Evolutionary conservation across 768 basidiomycete species (phyloP), one percentile per base, ranked within the genome.

Genomic region (Suillus bovinus): DNA sequence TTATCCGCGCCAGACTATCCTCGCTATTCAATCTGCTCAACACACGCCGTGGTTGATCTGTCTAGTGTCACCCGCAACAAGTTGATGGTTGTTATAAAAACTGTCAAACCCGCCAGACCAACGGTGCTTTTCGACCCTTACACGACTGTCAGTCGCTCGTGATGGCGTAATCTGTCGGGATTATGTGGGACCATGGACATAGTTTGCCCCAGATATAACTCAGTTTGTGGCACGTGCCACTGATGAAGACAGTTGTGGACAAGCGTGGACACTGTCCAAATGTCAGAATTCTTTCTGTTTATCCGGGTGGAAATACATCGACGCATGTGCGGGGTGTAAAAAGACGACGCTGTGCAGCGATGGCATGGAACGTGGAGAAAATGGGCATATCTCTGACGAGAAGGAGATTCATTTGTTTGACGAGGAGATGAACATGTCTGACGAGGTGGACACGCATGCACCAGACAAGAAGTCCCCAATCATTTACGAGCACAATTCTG

Each of bases 281-380:
- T 34, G 33, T 34, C 1, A 3, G 33, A 34, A 33, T 33, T 33
- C 33, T 33, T 33, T 33, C 33, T 33, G 33, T 72, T 14, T 50
- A 22, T 44, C 63, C 24, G 52, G 49, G 11, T 71, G 71, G 66
- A 55, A 63, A 4, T 71, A 73, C 56, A 10, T 34, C 10, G 33
- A 34, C 33, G 33, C 33, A 34, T 10, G 9, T 10, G 33, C 10
- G 33, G 10, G 33, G 33, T 34, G 33, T 3, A 34, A 34, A 33
- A 33, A 33, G 9, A 33, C 64, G 53, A 64, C 67, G 49, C 20
- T 64, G 52, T 71, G 71, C 56, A 60, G 71, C 4, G 71, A 71
- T 46, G 71, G 71, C 44, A 47, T 31, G 8, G 70, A 72, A 58
- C 39, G 17, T 41, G 66, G 71, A 13, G 0, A 41, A 41, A 17